Evolutionary conservation across 331 rosid genomes (phyloP), one percentile per base, ranked within the genome.

Genomic region (Quercus phellos): DNA sequence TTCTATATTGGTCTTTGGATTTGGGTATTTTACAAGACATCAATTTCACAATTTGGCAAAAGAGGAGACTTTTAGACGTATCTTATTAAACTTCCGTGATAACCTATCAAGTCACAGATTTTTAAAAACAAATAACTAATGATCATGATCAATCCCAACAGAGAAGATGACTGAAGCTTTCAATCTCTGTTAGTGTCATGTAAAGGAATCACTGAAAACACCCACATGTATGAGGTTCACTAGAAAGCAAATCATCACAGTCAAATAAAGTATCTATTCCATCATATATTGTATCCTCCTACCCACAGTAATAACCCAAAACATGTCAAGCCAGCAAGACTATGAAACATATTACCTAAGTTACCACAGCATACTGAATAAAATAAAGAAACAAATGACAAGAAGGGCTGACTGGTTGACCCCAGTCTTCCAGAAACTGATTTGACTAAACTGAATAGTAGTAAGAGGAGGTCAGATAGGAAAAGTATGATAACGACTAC

Each of bases 341-440:
- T 30, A 63, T 6, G 21, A 29, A 34, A 32, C 24, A 18, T 32
- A 34, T 34, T 22, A 58, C 12, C n/a, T n/a, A 32, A 63, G 43
- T 24, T 5, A 63, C 42, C 26, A 34, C 27, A 29, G 3, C 53
- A 46, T 12, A 46, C 53, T 46, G 53, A 27, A 24, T 12, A 8
- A 17, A n/a, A 34, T 6, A 32, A 34, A 29, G 19, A 38, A 50
- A 30, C 12, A 75, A 1, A 16, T 34, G 32, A 70, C 50, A 59
- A 16, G 55, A 13, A 59, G 59, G 64, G 58, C 72, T 51, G 66
- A 74, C 72, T 24, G 38, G 55, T 70, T 75, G 73, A 69, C 8
- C n/a, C 53, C 19, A 0, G 50, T 66, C 70, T 66, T 11, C 46
- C 46, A 7, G 70, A 66, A 30, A 66, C 21, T 38, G 12, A 81